Base-by-base conservation (phyloP, 108 stramenopile genomes). In the Fistulifera pelliculosa region DNA sequence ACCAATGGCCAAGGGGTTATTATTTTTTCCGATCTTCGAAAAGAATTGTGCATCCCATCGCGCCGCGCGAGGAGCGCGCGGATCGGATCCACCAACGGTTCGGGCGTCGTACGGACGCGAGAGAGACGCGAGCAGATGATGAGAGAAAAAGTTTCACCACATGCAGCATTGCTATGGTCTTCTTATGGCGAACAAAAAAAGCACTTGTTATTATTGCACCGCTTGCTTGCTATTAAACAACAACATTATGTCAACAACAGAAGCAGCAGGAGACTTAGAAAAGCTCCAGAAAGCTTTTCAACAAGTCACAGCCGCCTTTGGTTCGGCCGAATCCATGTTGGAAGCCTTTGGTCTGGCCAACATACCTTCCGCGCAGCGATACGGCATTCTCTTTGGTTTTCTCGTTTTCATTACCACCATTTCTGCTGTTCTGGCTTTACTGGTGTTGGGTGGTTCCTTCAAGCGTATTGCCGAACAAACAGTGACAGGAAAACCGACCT, bases 301-400 rank as follows among this genome's bases (percentile, higher is more conserved):
- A 5, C 50, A 68, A 31, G 51, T 78, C 24, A 55, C 65, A 4
- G 35, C 26, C 27, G 56, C 27, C 15, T 73, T 78, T 61, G 67
- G 68, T 27, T 73, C 71, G 0, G 42, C 79, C 41, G 80, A 85
- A 41, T 64, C 70, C 49, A 52, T 90, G 21, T 57, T 90, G 27
- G 75, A 68, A 28, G 65, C 77, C 28, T 78, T 90, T 64, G 88
- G 88, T 19, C 60, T 90, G 18, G 45, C 64, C 31, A 58, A 77
- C 38, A 60, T 91, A 64, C 90, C 90, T 22, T 35, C 58, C 5
- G 85, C 90, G 10, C 90, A 91, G 59, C 71, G 75, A 25, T 83
- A 83, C 57, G 90, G 90, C n/a, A 87, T 91, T 48, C 11, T 81
- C 35, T 77, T 85, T 49, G 90, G 90, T 11, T 70, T 66, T 23